Evolutionary conservation across 768 basidiomycete species (phyloP).

Genomic region (Pleurotus salmoneostramineus): DNA sequence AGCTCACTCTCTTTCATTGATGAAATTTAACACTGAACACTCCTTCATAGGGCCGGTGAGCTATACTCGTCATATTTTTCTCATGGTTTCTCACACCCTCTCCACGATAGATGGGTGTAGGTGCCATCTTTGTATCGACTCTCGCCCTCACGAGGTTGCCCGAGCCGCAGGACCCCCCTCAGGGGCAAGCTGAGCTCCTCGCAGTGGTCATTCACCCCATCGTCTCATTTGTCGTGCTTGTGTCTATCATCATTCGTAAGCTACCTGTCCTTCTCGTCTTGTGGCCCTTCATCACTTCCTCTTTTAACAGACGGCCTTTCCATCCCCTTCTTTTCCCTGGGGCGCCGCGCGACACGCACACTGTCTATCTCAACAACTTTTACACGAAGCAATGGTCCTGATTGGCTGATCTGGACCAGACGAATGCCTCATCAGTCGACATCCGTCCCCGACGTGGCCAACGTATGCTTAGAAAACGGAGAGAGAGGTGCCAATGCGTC

Average conservation of each 20-base stretch:
- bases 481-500: not conserved
- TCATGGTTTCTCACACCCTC: not conserved
- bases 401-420: no score
- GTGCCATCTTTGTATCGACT: conserved; percentile 84
- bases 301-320: conserved; percentile 56
- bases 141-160: conserved; percentile 65
- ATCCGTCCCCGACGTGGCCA: not conserved
- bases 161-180: conserved; percentile 52
- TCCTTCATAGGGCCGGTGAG: conserved; percentile 47
- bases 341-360: conserved; percentile 16
- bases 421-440: no score
- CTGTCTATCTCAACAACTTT: no score
- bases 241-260: conserved; percentile 82
- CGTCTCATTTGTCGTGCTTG: conserved; percentile 82
- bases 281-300: not conserved
- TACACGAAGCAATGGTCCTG: no score
- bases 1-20: conserved; percentile 6
- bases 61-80: conserved; percentile 1
- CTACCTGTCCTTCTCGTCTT: conserved; percentile 3
- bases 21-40: not conserved
- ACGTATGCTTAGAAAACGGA: not conserved
- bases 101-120: conserved; percentile 75
- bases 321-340: conserved; percentile 62
- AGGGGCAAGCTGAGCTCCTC: conserved; percentile 69
- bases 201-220: conserved; percentile 74